These are phyloP conservation scores for Monosporascus ibericus DNA, from an alignment of 2,329 filamentous ascomycete genomes.

Conservation along the genomic window DNA sequence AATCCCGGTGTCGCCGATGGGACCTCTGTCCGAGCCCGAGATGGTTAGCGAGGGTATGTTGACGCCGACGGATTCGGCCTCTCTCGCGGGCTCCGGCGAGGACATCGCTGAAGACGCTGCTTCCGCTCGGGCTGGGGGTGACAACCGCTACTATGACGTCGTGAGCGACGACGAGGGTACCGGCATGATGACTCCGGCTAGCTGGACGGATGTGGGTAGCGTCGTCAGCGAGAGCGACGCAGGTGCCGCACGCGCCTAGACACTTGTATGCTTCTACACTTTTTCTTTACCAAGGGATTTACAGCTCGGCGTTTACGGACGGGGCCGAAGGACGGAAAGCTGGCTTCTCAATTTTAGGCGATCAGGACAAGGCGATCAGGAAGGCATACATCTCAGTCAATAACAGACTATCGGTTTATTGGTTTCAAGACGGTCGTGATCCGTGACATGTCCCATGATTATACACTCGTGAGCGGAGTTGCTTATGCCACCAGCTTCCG, in stretches of 20 bases:
- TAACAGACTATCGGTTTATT: too few relatives aligned
- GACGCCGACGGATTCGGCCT: constrained; percentile 55
- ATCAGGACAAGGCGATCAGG: too few relatives aligned
- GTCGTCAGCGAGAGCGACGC: constrained; percentile 51
- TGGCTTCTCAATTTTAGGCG: too few relatives aligned
- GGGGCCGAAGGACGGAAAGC: neutral
- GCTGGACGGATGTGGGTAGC: constrained; percentile 61
- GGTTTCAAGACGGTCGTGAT: too few relatives aligned
- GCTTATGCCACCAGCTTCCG: too few relatives aligned
- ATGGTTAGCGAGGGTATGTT: constrained; percentile 46
- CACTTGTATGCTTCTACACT: constrained; percentile 1
- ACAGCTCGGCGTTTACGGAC: neutral
- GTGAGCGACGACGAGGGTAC: constrained; percentile 52
- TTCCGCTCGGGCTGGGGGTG: constrained; percentile 32
- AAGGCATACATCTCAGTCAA: too few relatives aligned
- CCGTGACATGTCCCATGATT: too few relatives aligned
- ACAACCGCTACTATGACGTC: constrained; percentile 42
- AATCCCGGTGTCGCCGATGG: constrained; percentile 45
- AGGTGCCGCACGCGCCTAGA: constrained; percentile 28
- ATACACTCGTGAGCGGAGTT: too few relatives aligned
- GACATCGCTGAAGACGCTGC: constrained; percentile 38
- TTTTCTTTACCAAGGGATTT: neutral
- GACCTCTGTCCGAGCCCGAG: constrained; percentile 46
- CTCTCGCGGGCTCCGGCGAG: constrained; percentile 45
- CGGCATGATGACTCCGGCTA: constrained; percentile 49